Percentiles rank a stretch among this genome's conserved stretches.
Conservation (phyloP, 164 flowering plant genomes). For the Tetracentron sinense region DNA sequence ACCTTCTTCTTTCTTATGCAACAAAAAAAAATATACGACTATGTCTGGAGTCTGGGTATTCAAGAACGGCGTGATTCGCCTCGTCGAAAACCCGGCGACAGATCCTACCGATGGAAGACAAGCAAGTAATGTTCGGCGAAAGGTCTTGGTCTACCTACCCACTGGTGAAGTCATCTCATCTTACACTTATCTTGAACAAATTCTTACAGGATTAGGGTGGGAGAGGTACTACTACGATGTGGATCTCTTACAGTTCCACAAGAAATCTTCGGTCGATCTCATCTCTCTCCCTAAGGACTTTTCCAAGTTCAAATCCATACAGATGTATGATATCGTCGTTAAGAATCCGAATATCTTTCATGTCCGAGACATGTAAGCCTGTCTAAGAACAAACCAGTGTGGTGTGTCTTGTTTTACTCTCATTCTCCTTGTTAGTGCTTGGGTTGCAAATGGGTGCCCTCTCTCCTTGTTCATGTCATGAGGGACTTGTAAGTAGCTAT, state of each 20-base stretch:
- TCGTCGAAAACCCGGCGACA: slow-evolving; percentile 56
- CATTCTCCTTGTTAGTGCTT: no score
- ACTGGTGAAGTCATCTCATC: slow-evolving; percentile 62
- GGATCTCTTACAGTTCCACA: slow-evolving; percentile 82
- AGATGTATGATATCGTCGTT: slow-evolving; percentile 89
- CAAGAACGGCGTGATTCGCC: slow-evolving; percentile 70
- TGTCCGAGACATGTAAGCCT: slow-evolving; percentile 66
- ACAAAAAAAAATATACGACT: no score
- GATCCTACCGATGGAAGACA: slow-evolving; percentile 23
- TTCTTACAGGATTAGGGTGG: slow-evolving; percentile 70
- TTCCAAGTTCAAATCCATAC: slow-evolving; percentile 65
- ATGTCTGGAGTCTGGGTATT: slow-evolving; percentile 98
- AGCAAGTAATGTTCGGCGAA: no score
- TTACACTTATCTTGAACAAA: slow-evolving; percentile 49
- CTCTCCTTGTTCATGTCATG: no score
- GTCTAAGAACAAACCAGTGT: no score
- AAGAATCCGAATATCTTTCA: slow-evolving; percentile 67
- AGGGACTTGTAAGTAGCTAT: no score
- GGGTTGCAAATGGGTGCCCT: no score
- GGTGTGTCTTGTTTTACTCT: no score
- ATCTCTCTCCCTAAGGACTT: slow-evolving; percentile 89
- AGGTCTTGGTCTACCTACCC: slow-evolving; percentile 55
- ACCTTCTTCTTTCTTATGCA: no score
- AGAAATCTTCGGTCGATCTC: slow-evolving; percentile 62
- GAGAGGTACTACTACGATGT: slow-evolving; percentile 82